Base-by-base conservation (phyloP, 208 protist species). In the Dictyostelium gargantuum region DNA sequence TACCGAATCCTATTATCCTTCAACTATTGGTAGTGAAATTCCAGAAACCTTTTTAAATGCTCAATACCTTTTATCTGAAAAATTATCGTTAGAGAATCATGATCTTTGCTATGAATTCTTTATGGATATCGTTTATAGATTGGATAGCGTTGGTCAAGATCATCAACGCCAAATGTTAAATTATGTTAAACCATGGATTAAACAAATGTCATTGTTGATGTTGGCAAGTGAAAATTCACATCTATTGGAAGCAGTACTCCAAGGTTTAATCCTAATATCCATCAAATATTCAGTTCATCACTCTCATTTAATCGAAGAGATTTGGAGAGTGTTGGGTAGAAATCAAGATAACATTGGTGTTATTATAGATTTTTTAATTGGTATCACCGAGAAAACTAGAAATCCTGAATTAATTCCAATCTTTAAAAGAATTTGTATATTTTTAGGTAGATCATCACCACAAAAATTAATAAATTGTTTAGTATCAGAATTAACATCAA, bases 101-200 rank as follows among this genome's bases (percentile, higher is more conserved):
- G 74, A 92, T 10, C 17, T 92, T 1, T 81, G 75, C 10, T 92
- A 84, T 46, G 86, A 92, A 29, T 56, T 92, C 3, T 84, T 92
- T 35, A 50, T 76, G 75, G 86, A 92, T 40, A 46, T 75, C 1
- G 86, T 84, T 21, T 76, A 84, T 50, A n/a, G 86, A 21, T 77
- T 92, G 10, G 86, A 92, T 17, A 13, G 35, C 2, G 21, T 52
- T 0, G 13, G 52, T 32, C 46, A 75, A 40, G 72, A 75, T 19
- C 48, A 75, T 46, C 75, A 92, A 40, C 72, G 61, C 32, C 86
- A 92, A 50, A 84, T 92, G 75, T 40, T 92, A 21, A 73, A 77
- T 26, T 84, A 80, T 63, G 48, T 92, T 2, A 35, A 38, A 35
- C 86, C 86, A 3, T 92, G 86, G 86, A 58, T 92, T 10, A 74